Conservation (phyloP, 805 yeast genomes). For the Candida maris region DNA sequence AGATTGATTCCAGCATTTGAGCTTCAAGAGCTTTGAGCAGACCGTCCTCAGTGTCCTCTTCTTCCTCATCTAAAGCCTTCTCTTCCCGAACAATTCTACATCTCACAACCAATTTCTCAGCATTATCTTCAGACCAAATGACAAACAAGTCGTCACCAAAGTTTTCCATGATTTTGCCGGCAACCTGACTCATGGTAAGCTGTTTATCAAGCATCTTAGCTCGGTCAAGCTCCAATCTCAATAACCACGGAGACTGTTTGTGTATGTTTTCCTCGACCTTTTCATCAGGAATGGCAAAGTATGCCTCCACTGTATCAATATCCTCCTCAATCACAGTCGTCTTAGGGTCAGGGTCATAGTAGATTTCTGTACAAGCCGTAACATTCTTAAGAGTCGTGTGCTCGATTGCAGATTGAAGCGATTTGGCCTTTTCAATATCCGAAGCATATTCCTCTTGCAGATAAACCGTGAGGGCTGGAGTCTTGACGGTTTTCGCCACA, state of each 20-base stretch:
- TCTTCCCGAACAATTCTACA: conserved; percentile 98
- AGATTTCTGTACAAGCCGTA: conserved; percentile 95
- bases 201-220: conserved; percentile 98
- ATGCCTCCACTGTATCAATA: conserved; percentile 94
- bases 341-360: conserved; percentile 97
- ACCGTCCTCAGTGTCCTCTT: conserved; percentile 95
- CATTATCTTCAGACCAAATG: conserved; percentile 99
- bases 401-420: conserved; percentile 93
- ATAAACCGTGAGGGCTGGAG: conserved; percentile 99
- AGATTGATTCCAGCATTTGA: conserved; percentile 92
- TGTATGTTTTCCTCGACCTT: conserved; percentile 91
- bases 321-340: conserved; percentile 96
- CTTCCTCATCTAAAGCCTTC: conserved; percentile 86
- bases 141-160: conserved; percentile 95
- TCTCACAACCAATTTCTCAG: conserved; percentile 93
- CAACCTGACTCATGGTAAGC: conserved; percentile 96
- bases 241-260: conserved; percentile 96
- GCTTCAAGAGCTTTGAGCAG: conserved; percentile 92
- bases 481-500: conserved; percentile 96
- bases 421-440: conserved; percentile 92
- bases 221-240: conserved; percentile 95
- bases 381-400: conserved; percentile 94
- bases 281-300: conserved; percentile 96
- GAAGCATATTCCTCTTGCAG: conserved; percentile 73
- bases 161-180: conserved; percentile 87